phyloP scores from a whole-genome alignment of 345 rosid genomes.

The Acer saccharum region DNA sequence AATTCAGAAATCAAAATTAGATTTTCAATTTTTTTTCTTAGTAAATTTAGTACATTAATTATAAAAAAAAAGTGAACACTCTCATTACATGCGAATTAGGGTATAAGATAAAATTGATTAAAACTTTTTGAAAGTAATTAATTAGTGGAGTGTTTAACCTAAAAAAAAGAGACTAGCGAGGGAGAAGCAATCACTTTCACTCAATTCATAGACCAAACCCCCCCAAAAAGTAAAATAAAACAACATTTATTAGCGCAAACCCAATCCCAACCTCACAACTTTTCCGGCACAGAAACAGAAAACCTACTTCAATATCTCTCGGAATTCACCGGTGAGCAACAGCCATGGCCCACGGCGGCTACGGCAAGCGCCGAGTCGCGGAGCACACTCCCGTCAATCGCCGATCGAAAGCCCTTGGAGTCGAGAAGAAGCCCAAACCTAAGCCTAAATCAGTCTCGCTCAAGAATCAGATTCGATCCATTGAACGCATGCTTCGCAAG shows the following conservation, averaged over 20 bases:
- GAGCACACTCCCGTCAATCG: slow-evolving; percentile 72
- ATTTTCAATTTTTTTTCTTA: no score
- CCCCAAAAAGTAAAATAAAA: background rate
- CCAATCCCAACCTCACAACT: background rate
- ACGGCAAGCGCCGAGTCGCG: slow-evolving; percentile 69
- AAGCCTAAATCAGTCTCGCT: slow-evolving; percentile 72
- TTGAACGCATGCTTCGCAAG: slow-evolving; percentile 97
- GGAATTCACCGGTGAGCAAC: background rate
- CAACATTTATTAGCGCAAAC: background rate
- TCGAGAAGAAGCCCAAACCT: slow-evolving; percentile 80
- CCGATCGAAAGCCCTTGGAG: slow-evolving; percentile 67
- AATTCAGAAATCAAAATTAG: no score
- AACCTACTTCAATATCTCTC: background rate
- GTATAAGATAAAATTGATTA: no score
- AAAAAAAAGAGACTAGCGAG: background rate
- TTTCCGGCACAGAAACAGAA: background rate
- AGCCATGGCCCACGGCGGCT: slow-evolving; percentile 94
- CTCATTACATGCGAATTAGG: no score
- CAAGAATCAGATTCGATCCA: slow-evolving; percentile 95
- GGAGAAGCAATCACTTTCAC: background rate
- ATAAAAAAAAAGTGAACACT: no score
- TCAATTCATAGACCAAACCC: background rate
- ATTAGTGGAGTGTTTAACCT: background rate
- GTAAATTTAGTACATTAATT: no score
- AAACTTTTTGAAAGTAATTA: no score